These are phyloP conservation scores for Aspergillus cavernicola DNA, from an alignment of 495 filamentous ascomycete genomes.

Conservation along the genomic window DNA sequence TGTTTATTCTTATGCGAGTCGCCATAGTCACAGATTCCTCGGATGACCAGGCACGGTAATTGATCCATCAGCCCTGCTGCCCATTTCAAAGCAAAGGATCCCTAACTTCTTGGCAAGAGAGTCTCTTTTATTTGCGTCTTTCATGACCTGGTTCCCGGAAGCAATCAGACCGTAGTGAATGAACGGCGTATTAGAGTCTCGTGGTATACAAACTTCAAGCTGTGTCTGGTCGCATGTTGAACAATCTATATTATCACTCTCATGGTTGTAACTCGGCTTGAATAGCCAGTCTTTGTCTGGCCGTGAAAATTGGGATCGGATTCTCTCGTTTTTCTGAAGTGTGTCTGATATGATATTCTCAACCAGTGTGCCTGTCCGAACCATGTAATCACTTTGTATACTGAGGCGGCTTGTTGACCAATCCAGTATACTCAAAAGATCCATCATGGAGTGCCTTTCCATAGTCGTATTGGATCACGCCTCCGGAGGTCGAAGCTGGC, in stretches of 20 bases:
- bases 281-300: slow-evolving; percentile 26
- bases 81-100: slow-evolving; percentile 46
- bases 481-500: slow-evolving; percentile 15
- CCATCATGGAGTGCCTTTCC: slow-evolving; percentile 29
- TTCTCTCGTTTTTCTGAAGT: slow-evolving; percentile 12
- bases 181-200: slow-evolving; percentile 3
- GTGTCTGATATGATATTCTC: slow-evolving; percentile 16
- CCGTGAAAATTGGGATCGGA: slow-evolving; percentile 19
- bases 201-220: slow-evolving; percentile 5
- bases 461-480: slow-evolving; percentile 35
- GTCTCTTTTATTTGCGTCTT: slow-evolving; percentile 10
- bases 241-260: slow-evolving; percentile 13
- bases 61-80: not conserved
- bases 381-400: slow-evolving; percentile 17
- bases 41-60: not conserved
- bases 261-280: slow-evolving; percentile 24
- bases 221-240: slow-evolving; percentile 10
- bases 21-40: slow-evolving; percentile 3
- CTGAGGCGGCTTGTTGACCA: slow-evolving; percentile 13
- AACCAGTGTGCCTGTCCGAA: slow-evolving; percentile 13
- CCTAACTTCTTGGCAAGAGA: slow-evolving; percentile 16
- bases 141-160: slow-evolving; percentile 22
- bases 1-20: slow-evolving; percentile 30
- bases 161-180: slow-evolving; percentile 21
- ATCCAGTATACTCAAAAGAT: no score